phyloP scores from a whole-genome alignment of 2,329 filamentous ascomycete genomes.

The Cladosporium sp. region DNA sequence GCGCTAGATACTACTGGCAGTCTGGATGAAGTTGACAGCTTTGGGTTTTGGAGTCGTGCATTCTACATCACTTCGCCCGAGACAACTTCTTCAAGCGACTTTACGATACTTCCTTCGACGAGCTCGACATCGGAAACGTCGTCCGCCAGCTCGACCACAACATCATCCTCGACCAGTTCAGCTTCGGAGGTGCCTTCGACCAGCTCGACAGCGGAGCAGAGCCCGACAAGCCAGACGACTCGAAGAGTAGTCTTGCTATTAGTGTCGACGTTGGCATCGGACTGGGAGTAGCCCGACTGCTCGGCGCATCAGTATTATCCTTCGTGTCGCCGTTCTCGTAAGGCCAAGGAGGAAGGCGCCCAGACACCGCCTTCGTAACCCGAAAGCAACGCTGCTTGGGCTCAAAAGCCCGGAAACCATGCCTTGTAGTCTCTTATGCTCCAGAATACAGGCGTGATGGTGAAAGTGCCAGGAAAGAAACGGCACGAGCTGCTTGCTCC shows the following conservation, averaged over 20 bases:
- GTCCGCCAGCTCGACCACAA: no score
- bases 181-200: not conserved
- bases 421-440: no score
- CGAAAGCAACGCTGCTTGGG: not conserved
- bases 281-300: not conserved
- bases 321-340: not conserved
- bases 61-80: no score
- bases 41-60: no score
- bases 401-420: not conserved
- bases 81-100: no score
- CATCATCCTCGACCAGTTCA: not conserved
- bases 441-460: no score
- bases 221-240: not conserved
- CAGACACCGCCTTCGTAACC: not conserved
- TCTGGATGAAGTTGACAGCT: no score
- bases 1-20: no score
- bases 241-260: not conserved
- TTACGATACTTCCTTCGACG: no score
- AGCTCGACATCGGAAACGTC: no score
- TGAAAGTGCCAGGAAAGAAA: no score
- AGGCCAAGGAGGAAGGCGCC: not conserved
- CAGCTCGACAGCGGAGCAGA: not conserved
- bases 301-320: not conserved
- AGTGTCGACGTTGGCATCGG: not conserved
- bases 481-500: no score